A percentile compares a stretch with the other conserved stretches of the same genome.
Conservation (phyloP, 2,329 filamentous ascomycete species). For the Setomelanomma holmii region DNA sequence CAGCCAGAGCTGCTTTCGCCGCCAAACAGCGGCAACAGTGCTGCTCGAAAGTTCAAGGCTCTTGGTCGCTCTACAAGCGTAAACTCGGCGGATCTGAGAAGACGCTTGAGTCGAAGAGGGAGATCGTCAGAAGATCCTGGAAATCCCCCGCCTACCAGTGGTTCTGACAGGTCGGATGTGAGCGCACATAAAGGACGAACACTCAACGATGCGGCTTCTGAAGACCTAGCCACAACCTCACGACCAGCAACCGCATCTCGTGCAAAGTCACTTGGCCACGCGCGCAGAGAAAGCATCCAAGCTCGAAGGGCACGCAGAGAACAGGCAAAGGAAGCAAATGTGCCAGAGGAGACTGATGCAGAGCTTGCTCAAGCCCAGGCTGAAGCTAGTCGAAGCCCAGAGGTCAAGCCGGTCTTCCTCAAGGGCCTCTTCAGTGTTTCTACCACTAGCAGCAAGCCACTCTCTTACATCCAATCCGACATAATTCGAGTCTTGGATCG, state of each 20-base stretch:
- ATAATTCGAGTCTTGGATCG: constrained; percentile 89
- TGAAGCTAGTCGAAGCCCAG: constrained; percentile 66
- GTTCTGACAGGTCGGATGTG: constrained; percentile 75
- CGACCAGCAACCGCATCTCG: constrained; percentile 54
- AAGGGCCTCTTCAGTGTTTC: constrained; percentile 98
- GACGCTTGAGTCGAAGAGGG: constrained; percentile 65
- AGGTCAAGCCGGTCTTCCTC: constrained; percentile 92
- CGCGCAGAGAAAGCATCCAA: constrained; percentile 89
- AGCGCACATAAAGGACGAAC: constrained; percentile 56
- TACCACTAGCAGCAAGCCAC: constrained; percentile 90
- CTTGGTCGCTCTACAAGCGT: constrained; percentile 90
- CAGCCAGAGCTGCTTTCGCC: constrained; percentile 81
- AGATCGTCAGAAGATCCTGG: constrained; percentile 61
- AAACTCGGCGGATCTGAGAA: constrained; percentile 81
- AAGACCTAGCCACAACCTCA: constrained; percentile 53
- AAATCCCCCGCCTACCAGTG: constrained; percentile 77
- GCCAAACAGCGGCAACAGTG: constrained; percentile 63
- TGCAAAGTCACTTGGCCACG: constrained; percentile 88
- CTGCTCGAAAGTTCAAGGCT: constrained; percentile 68
- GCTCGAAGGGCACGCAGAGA: constrained; percentile 78
- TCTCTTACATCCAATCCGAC: constrained; percentile 83
- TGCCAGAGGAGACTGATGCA: constrained; percentile 89
- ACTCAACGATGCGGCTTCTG: constrained; percentile 56
- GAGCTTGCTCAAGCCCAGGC: constrained; percentile 67
- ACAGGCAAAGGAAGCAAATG: constrained; percentile 74